Evolutionary conservation across 1,284 basidiomycete species (phyloP).

Genomic region (Sanghuangporus weigelae): DNA sequence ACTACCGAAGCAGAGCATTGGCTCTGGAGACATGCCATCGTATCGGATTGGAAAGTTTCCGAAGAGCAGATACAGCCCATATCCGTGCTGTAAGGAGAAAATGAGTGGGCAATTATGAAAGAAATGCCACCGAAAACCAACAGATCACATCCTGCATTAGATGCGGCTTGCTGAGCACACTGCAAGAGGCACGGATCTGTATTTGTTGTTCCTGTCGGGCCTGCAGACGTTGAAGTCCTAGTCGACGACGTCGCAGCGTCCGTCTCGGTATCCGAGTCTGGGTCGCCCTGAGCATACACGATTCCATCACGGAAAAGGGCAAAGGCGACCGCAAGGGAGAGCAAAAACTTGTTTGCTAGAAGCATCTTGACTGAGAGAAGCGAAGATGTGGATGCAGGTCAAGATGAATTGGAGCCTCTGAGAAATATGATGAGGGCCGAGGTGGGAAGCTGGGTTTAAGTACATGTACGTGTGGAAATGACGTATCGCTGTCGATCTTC

Average conservation of each 20-base stretch:
- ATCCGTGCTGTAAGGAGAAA: neutral
- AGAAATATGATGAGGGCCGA: too few relatives aligned
- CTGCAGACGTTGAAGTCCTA: neutral
- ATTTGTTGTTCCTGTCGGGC: neutral
- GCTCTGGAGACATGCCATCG: constrained; percentile 5
- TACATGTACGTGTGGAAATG: too few relatives aligned
- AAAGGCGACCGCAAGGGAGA: neutral
- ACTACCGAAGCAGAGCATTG: neutral
- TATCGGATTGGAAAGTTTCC: constrained; percentile 3
- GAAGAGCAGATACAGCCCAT: constrained; percentile 11
- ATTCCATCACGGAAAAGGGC: neutral
- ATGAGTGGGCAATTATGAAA: neutral
- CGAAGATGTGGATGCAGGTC: neutral
- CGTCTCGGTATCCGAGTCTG: neutral
- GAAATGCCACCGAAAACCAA: constrained; percentile 2
- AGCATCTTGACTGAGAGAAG: neutral
- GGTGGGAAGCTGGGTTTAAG: too few relatives aligned
- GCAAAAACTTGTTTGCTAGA: neutral
- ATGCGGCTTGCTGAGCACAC: constrained; percentile 14
- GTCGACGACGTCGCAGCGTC: neutral
- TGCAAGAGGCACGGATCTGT: constrained; percentile 16
- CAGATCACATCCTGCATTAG: constrained; percentile 16
- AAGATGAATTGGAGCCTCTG: neutral
- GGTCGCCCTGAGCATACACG: neutral
- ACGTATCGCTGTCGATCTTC: too few relatives aligned